These are phyloP conservation scores for Eurotiales sp. DNA, from an alignment of 2,329 filamentous ascomycete genomes.

Conservation along the genomic window DNA sequence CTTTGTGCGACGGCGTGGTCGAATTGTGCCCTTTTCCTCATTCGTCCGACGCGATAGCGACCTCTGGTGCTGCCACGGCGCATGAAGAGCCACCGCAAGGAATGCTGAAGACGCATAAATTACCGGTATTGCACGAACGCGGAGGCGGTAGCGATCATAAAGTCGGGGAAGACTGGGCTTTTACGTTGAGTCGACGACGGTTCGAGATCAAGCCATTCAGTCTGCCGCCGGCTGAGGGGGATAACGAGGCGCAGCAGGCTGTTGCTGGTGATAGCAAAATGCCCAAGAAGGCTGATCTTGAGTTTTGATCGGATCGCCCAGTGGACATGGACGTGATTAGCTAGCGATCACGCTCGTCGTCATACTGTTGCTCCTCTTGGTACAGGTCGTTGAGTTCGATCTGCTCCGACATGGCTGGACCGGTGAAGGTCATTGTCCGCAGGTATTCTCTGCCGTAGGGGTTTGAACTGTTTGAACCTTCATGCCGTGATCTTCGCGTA, in stretches of 20 bases:
- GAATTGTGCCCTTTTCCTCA: slow-evolving; percentile 74
- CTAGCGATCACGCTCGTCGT: slow-evolving; percentile 17
- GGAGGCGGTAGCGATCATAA: slow-evolving; percentile 72
- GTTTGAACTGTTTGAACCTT: slow-evolving; percentile 39
- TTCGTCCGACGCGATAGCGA: slow-evolving; percentile 49
- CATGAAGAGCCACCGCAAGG: slow-evolving; percentile 79
- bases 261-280: slow-evolving; percentile 38
- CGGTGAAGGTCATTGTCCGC: slow-evolving; percentile 53
- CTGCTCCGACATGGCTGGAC: slow-evolving; percentile 55
- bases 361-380: slow-evolving; percentile 37
- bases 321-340: background rate
- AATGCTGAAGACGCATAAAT: slow-evolving; percentile 73
- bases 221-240: slow-evolving; percentile 79
- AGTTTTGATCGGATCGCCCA: slow-evolving; percentile 64
- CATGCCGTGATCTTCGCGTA: slow-evolving; percentile 42
- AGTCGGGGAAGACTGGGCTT: slow-evolving; percentile 81
- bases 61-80: slow-evolving; percentile 53
- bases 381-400: slow-evolving; percentile 62
- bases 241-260: slow-evolving; percentile 58
- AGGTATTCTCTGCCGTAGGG: slow-evolving; percentile 56
- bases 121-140: slow-evolving; percentile 83
- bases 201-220: slow-evolving; percentile 86
- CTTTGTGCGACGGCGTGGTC: slow-evolving; percentile 78
- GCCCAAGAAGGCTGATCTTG: slow-evolving; percentile 64
- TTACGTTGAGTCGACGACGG: slow-evolving; percentile 78